Conservation (phyloP, 2,329 filamentous ascomycete species). For the Thielaviopsis punctulata region DNA sequence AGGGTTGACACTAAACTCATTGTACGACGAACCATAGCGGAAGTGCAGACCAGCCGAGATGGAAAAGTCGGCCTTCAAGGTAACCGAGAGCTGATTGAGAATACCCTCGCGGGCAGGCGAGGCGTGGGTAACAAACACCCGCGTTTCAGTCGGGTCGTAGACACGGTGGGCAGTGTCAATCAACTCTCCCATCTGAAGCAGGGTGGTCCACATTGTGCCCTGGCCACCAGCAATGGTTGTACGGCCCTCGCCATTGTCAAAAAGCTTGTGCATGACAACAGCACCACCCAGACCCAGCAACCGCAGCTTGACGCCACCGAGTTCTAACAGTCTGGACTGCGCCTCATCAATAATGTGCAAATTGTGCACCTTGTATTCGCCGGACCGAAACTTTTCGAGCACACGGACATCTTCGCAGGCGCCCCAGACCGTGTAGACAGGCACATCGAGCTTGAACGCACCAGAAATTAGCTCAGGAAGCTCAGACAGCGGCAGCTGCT, state of each 20-base stretch:
- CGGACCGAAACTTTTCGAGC: constrained; percentile 89
- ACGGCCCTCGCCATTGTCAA: constrained; percentile 93
- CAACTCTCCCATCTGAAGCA: constrained; percentile 94
- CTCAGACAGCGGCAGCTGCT: constrained; percentile 81
- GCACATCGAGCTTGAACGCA: constrained; percentile 79
- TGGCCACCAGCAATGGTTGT: constrained; percentile 97
- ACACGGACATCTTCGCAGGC: constrained; percentile 97
- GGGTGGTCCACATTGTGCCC: constrained; percentile 98
- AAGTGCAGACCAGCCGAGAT: constrained; percentile 96
- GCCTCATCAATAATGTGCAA: constrained; percentile 98
- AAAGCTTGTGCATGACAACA: constrained; percentile 99
- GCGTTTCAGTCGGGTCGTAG: constrained; percentile 94
- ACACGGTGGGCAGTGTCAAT: constrained; percentile 96
- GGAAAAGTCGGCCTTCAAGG: constrained; percentile 94
- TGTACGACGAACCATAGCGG: constrained; percentile 97
- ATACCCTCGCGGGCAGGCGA: constrained; percentile 93
- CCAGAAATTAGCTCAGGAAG: constrained; percentile 77
- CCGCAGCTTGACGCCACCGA: constrained; percentile 89
- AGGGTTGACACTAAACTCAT: constrained; percentile 98
- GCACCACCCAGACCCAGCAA: constrained; percentile 86
- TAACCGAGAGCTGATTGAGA: constrained; percentile 92
- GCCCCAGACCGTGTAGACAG: constrained; percentile 97
- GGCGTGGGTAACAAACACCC: constrained; percentile 90
- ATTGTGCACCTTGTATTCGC: constrained; percentile 95
- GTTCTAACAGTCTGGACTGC: constrained; percentile 82